Evolutionary conservation across 2,329 filamentous ascomycete genomes (phyloP), one percentile per base, ranked within the genome.

Genomic region (Dendrostoma leiphaemia): DNA sequence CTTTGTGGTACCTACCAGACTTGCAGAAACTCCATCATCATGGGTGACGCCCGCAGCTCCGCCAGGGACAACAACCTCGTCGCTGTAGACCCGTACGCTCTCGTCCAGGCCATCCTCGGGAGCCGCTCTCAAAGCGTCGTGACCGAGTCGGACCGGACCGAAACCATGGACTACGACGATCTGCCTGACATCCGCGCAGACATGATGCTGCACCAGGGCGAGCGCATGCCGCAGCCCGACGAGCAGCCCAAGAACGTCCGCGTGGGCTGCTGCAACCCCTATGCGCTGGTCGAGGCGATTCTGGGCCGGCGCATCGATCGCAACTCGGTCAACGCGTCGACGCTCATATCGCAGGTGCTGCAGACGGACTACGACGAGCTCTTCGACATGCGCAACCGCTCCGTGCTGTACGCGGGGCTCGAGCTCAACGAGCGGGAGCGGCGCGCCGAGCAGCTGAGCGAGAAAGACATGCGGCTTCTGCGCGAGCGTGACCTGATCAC

Each of bases 321-420:
- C 5, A 48, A 53, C 19, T 71, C 70, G 26, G 62, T 68, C 19
- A 63, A 62, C 19, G 63, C 68, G 0, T 45, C 57, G 4, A 59
- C 59, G 3, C 67, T 77, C 53, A 59, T 77, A 26, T 67, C 71
- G 44, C 71, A 72, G 47, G 68, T 74, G 28, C 67, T 77, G 23
- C 73, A 76, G 64, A 76, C 73, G 17, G 73, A 76, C 61, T 77
- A 77, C 51, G 70, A 75, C 45, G 74, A 77, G 63, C 71, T 76
- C 40, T 77, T 77, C 48, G 74, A 76, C 62, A 64, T 75, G 68
- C 73, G 70, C 60, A 69, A 74, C 60, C 50, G 62, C 48, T 76
- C 74, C 19, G 66, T 75, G 21, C 67, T 77, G 15, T 75, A 67
- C 48, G 71, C 73, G 3, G 74, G 74, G 17, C 64, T 74, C 34